Evolutionary conservation across 345 rosid genomes (phyloP), one percentile per base, ranked within the genome.

Genomic region (Murraya koenigii): DNA sequence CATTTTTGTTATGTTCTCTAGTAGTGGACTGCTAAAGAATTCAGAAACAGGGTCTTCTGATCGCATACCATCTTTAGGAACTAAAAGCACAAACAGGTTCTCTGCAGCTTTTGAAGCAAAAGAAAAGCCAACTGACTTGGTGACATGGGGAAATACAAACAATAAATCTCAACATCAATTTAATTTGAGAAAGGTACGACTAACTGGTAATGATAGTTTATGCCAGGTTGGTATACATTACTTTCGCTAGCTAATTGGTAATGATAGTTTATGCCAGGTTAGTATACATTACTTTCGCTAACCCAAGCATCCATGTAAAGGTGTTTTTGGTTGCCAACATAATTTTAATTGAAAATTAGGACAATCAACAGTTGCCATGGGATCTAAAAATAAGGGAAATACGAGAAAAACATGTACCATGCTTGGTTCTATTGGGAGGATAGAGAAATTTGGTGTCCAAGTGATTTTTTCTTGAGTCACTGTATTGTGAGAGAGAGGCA

Each of bases 11-110:
- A 70, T 64, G 62, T 71, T 59, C 74, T 76, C 47, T 32, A 70
- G 84, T 84, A 87, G 83, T 60, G 86, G 81, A 71, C 82, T 74
- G 38, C 74, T 36, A 54, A 88, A 79, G 86, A 78, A 78, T 58
- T 77, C 78, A 38, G 90, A 87, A 75, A 54, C 80, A 33, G 79
- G 84, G 64, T 71, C 63, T 22, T 59, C 75, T 23, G 85, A 68
- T 79, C 76, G 59, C 30, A 35, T 65, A 23, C 60, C 66, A 41
- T 28, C 76, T 30, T 13, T 56, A 3, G 82, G 64, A 77, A 55
- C 78, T 52, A 74, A 69, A 72, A 54, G 71, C 69, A 44, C 79
- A 38, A 38, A 75, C 66, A 76, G 65, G 61, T 67, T 77, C 64
- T 66, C 82, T 61, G 62, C 72, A 61, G 76, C 72, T 39, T 55